Conservation (phyloP, 257 asterid species). For the Solanum virginianum region DNA sequence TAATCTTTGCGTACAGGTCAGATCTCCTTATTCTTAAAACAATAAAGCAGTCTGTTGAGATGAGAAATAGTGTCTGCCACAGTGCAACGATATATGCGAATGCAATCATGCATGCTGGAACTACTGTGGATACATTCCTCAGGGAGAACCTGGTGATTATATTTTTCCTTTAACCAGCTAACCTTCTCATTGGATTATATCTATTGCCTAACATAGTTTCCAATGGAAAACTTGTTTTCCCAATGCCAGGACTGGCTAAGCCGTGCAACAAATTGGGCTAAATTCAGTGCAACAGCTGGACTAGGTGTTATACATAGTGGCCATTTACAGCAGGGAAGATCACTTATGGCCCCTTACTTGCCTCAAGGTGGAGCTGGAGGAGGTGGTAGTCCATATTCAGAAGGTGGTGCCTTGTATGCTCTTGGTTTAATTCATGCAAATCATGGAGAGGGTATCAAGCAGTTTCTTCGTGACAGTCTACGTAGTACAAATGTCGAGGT, state of each 20-base stretch:
- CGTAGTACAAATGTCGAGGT: conserved; percentile 91
- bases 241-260: conserved; percentile 83
- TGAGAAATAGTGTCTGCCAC: conserved; percentile 89
- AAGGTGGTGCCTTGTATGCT: conserved; percentile 97
- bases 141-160: conserved; percentile 74
- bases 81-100: conserved; percentile 95
- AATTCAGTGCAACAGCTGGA: conserved; percentile 98
- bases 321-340: conserved; percentile 92
- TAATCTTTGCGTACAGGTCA: conserved; percentile 45
- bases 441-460: conserved; percentile 95
- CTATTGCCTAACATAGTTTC: background rate
- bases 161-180: background rate
- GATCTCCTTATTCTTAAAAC: conserved; percentile 95
- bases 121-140: conserved; percentile 93
- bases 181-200: background rate
- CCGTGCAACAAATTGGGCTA: conserved; percentile 98
- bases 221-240: background rate
- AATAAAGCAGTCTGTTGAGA: conserved; percentile 93
- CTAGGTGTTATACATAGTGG: conserved; percentile 96
- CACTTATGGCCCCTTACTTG: conserved; percentile 96
- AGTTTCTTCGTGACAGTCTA: conserved; percentile 84
- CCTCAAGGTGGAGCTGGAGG: conserved; percentile 95
- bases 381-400: conserved; percentile 93
- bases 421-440: conserved; percentile 96
- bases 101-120: conserved; percentile 99